Evolutionary conservation across 257 asterid genomes (phyloP), one percentile per base, ranked within the genome.

Genomic region (Solanum sparsipilum): DNA sequence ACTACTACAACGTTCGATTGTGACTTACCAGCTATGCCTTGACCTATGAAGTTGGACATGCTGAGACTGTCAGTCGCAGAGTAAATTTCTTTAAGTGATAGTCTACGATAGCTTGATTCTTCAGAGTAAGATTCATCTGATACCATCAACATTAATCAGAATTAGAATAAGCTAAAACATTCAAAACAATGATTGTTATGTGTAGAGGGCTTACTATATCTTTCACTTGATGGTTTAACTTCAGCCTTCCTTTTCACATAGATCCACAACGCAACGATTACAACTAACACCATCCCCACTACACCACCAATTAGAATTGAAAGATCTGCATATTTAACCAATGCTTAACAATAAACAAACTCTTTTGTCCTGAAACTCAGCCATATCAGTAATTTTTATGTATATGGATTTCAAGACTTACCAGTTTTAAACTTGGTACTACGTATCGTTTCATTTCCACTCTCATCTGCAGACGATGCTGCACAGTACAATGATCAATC

Each of bases 1-100:
- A 46, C 11, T 16, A 44, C 27, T 29, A 81, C 41, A 46, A 9
- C 9, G 4, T 44, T 44, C 29, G 20, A 46, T 82, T 31, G 6
- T 29, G 85, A 7, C 89, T 88, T 81, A 93, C 98, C 98, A 86
- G 98, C 98, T 82, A 96, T 86, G 63, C 98, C 98, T 87, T 96
- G 96, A 10, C 98, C 98, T 32, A 96, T 96, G 89, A 94, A 92
- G 92, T 96, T 94, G n/a, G 92, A 65, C 85, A 91, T 91, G 65
- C 92, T 94, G 73, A 94, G 94, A 87, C 92, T 90, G 88, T 93
- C 84, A 21, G 98, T 94, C 65, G 98, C 94, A 12, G 89, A 84
- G 84, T 88, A 88, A 83, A 96, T 93, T 67, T 94, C 92, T 88
- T 83, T 91, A 2, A 92, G 78, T 20, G 98, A 89, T 76, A 96